Base-by-base conservation (phyloP, 1,284 basidiomycete genomes). In the Wolfiporia cocos region DNA sequence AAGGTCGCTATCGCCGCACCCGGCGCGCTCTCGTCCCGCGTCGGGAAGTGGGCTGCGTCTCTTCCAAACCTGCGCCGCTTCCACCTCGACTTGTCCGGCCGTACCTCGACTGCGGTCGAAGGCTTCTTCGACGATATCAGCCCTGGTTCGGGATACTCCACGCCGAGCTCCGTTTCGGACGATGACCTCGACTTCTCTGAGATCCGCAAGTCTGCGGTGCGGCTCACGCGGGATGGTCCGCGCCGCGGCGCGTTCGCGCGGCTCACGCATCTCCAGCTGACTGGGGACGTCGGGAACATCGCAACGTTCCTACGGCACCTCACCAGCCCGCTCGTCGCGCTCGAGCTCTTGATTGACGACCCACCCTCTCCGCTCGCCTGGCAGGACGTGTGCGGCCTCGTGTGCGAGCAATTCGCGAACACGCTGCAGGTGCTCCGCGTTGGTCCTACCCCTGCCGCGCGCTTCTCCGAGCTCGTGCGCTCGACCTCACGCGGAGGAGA, bases 311-410 rank as follows among this genome's bases (percentile, higher is more conserved):
- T 87, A 48, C 76, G 71, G 49, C 81, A 85, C 53, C 59, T 88
- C 51, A 69, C 74, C 14, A 76, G 73, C 55, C 68, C 74, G 24
- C 62, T 88, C 50, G 64, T 68, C 19, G 70, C 74, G 39, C 69
- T 88, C 46, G 84, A 87, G 41, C 71, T 88, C 31, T 67, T 78
- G 53, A 78, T 88, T 48, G 85, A 87, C 49, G 85, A 87, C 53
- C 82, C 85, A 12, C 81, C 83, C 11, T 74, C 79, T 50, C 71
- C 70, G 46, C 71, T 72, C 11, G 83, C 86, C 54, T 88, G 85
- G 85, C 75, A 76, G 49, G 75, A 84, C 47, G 66, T 87, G 17
- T 82, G 74, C 35, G 61, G 62, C 31, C 58, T 81, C 53, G 68
- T 88, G 38, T 76, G 70, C 49, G 76, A 82, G 48, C 67, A 71